Conservation (phyloP, 345 rosid genomes). For the Gossypium bickii region DNA sequence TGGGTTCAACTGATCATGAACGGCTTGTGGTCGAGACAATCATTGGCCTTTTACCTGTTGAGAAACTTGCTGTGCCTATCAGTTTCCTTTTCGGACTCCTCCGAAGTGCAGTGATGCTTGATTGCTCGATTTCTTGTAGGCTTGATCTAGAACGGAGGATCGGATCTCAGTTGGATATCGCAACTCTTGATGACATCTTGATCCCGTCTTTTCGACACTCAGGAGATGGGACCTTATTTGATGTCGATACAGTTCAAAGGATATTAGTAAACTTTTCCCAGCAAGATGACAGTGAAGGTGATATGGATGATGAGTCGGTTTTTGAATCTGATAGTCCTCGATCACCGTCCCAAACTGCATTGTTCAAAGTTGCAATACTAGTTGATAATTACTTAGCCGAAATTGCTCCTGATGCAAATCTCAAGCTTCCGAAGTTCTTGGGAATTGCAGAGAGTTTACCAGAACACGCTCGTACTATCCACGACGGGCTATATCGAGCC, state of each 20-base stretch:
- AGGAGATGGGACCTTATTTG: constrained; percentile 73
- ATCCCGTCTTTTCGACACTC: constrained; percentile 84
- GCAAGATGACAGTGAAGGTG: constrained; percentile 89
- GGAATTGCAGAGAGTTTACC: constrained; percentile 87
- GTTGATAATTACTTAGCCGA: constrained; percentile 92
- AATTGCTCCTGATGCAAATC: constrained; percentile 92
- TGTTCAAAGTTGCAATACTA: constrained; percentile 80
- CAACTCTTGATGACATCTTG: constrained; percentile 88
- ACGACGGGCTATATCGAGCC: constrained; percentile 88
- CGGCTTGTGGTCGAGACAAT: constrained; percentile 73
- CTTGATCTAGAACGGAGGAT: constrained; percentile 90
- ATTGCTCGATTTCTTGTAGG: constrained; percentile 65
- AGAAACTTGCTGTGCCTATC: constrained; percentile 83
- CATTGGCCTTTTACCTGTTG: constrained; percentile 75
- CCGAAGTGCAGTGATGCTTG: constrained; percentile 86
- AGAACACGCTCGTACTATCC: constrained; percentile 78
- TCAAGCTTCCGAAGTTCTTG: constrained; percentile 82
- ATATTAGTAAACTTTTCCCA: constrained; percentile 90
- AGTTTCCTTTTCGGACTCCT: constrained; percentile 82
- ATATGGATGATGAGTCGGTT: constrained; percentile 69
- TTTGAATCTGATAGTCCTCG: constrained; percentile 75
- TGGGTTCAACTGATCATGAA: constrained; percentile 50
- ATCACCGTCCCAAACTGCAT: constrained; percentile 76
- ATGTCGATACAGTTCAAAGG: constrained; percentile 84
- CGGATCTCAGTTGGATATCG: constrained; percentile 81